Conservation (phyloP, 2,329 filamentous ascomycete species). For the Epichloe bromicola region DNA sequence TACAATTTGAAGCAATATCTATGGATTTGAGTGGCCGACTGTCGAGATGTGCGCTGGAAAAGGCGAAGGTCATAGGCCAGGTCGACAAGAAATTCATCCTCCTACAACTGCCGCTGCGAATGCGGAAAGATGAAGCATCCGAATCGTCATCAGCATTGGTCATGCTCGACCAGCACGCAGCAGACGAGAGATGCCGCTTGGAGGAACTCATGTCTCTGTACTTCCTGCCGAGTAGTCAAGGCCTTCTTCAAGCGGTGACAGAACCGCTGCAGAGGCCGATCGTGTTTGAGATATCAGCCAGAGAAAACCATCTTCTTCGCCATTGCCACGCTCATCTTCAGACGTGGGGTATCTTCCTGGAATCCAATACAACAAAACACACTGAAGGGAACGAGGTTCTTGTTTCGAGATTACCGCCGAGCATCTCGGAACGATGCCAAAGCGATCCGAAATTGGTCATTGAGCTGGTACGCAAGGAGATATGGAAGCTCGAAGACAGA, state of each 20-base stretch:
- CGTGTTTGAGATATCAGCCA: conserved; percentile 47
- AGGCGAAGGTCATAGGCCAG: conserved; percentile 60
- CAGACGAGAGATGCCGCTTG: conserved; percentile 74
- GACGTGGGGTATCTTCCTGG: conserved; percentile 61
- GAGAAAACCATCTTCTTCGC: conserved; percentile 48
- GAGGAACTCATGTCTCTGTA: conserved; percentile 54
- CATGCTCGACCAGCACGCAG: conserved; percentile 86
- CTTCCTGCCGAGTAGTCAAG: conserved; percentile 19
- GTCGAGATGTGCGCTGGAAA: conserved; percentile 45
- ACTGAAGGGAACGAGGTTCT: conserved; percentile 20
- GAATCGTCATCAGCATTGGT: conserved; percentile 43
- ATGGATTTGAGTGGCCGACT: conserved; percentile 32
- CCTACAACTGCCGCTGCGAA: conserved; percentile 35
- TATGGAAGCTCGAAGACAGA: conserved; percentile 51
- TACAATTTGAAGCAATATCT: conserved; percentile 18
- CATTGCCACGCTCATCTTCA: conserved; percentile 44
- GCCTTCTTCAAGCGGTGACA: conserved; percentile 13
- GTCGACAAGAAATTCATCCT: conserved; percentile 87
- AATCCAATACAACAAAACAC: conserved; percentile 20
- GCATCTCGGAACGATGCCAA: conserved; percentile 64
- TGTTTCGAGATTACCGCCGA: conserved; percentile 51
- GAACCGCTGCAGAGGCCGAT: conserved; percentile 39
- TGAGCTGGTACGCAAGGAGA: conserved; percentile 60
- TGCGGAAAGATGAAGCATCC: background rate
- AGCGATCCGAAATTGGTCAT: conserved; percentile 59